Conservation (phyloP, 108 stramenopile species). For the Licmophora abbreviata region DNA sequence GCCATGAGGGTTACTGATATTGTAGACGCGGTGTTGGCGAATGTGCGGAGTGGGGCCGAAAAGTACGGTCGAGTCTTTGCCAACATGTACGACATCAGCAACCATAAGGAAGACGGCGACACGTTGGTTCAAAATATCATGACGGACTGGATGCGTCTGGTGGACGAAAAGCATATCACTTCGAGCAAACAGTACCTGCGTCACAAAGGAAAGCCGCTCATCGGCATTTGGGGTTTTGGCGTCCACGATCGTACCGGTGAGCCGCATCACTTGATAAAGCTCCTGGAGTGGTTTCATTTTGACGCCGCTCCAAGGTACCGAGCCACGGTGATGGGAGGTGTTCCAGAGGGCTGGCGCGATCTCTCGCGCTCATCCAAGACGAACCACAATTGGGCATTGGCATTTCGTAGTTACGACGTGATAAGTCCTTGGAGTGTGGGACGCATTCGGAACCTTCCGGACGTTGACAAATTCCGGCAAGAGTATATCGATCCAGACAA, state of each 20-base stretch:
- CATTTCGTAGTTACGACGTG: constrained; percentile 23
- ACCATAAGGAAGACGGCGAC: constrained; percentile 6
- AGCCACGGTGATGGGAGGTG: constrained; percentile 28
- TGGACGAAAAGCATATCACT: constrained; percentile 28
- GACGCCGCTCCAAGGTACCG: constrained; percentile 17
- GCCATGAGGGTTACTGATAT: background rate
- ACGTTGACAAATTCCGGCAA: constrained; percentile 2
- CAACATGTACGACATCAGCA: constrained; percentile 32
- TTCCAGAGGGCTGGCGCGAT: constrained; percentile 20
- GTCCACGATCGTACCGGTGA: constrained; percentile 4
- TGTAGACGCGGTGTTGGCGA: constrained; percentile 15
- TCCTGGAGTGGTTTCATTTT: constrained; percentile 25
- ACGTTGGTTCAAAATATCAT: constrained; percentile 21
- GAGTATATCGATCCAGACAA: constrained; percentile 16
- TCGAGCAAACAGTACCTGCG: constrained; percentile 21
- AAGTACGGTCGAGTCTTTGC: constrained; percentile 29
- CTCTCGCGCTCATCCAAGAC: constrained; percentile 11
- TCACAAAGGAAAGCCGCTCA: constrained; percentile 16
- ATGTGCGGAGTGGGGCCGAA: constrained; percentile 27
- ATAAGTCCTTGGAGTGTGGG: constrained; percentile 40
- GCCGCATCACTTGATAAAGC: constrained; percentile 6
- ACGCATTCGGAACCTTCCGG: background rate
- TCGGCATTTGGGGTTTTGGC: constrained; percentile 11
- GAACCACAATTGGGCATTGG: constrained; percentile 8
- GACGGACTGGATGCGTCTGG: constrained; percentile 30